Evolutionary conservation across 73 alveolate genomes (phyloP), one percentile per base, ranked within the genome.

Genomic region (Paramecium primaurelia): DNA sequence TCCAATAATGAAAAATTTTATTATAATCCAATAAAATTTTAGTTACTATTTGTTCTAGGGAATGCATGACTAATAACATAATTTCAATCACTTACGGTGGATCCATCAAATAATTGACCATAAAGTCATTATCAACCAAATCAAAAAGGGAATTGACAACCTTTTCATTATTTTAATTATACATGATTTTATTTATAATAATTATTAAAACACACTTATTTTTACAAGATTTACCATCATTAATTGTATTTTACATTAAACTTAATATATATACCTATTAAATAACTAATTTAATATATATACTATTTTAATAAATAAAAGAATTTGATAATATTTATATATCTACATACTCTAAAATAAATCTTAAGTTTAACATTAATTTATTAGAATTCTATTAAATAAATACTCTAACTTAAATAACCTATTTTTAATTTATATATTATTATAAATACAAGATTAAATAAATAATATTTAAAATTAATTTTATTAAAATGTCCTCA

Each of bases 21-120:
- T 22, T 40, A 25, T 30, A 32, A 45, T 73, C 87, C 87, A 37
- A 37, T 37, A 40, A 73, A 73, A 73, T 73, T 73, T 36, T 32
- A 18, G 47, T 73, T 73, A 14, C 87, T 73, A 73, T 73, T 73
- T 16, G 87, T 73, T 73, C 87, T 73, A 14, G 58, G 91, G 30
- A 80, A 80, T 47, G 47, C 25, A 36, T 34, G 20, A 26, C 75
- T 42, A 49, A 45, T 3, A 18, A 42, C 49, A 80, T 49, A 40
- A 32, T 28, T 11, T 54, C 34, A 34, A 42, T 0, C 16, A 14
- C 69, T 54, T 80, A 80, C 44, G 71, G 91, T 44, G 49, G 58
- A 80, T 80, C 91, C 91, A 80, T 80, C 71, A 80, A 42, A 26
- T 45, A 49, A 26, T 80, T 80, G n/a, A 80, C 91, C 47, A 80